phyloP scores from a whole-genome alignment of 2,329 filamentous ascomycete genomes.

The Aspergillus sp. region DNA sequence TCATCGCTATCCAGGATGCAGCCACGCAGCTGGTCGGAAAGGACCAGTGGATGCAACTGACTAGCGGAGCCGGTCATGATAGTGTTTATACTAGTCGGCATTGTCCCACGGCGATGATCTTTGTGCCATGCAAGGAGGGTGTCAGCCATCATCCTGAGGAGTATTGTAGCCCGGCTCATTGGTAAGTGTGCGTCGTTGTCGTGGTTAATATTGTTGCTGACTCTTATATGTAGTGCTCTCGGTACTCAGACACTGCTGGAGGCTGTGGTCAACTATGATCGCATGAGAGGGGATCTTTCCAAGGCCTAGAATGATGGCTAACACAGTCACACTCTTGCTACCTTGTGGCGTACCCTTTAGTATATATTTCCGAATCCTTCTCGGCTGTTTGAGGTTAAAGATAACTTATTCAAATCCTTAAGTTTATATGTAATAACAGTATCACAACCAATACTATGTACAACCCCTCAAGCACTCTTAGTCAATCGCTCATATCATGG shows the following conservation, averaged over 20 bases:
- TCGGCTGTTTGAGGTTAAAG: too few relatives aligned
- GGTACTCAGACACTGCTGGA: slow-evolving; percentile 52
- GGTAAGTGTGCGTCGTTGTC: slow-evolving; percentile 22
- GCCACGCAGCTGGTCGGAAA: slow-evolving; percentile 58
- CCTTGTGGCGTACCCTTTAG: too few relatives aligned
- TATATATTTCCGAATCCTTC: too few relatives aligned
- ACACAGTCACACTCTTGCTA: too few relatives aligned
- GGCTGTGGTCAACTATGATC: slow-evolving; percentile 44
- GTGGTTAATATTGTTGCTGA: not conserved
- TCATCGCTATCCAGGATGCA: slow-evolving; percentile 60
- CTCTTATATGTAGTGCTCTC: slow-evolving; percentile 25
- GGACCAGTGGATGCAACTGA: slow-evolving; percentile 51
- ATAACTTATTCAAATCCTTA: too few relatives aligned
- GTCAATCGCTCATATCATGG: too few relatives aligned
- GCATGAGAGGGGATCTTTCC: not conserved
- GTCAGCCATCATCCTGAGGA: slow-evolving; percentile 62
- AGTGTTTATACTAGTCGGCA: slow-evolving; percentile 58
- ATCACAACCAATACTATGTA: too few relatives aligned
- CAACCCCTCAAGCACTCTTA: too few relatives aligned
- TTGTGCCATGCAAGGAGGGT: slow-evolving; percentile 60
- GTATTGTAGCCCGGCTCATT: slow-evolving; percentile 54
- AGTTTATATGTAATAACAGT: too few relatives aligned
- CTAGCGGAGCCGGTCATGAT: slow-evolving; percentile 62
- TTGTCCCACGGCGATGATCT: slow-evolving; percentile 65
- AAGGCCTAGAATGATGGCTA: too few relatives aligned